phyloP scores from a whole-genome alignment of 495 filamentous ascomycete species.

The Elasticomyces elasticus region DNA sequence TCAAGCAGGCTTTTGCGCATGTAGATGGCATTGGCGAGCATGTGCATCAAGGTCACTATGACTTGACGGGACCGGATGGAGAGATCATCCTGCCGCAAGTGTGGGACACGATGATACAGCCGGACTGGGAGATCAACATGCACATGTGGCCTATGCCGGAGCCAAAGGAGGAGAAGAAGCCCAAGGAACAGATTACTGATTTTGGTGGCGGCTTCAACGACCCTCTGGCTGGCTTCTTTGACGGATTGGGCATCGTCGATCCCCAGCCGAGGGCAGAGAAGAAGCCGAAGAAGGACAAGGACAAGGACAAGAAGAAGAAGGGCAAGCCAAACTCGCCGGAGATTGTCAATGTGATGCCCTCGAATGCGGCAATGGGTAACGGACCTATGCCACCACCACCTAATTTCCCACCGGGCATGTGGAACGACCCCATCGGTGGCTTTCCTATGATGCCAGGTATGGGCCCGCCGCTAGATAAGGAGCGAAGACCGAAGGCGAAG shows the following conservation, averaged over 20 bases:
- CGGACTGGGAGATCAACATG: slow-evolving; percentile 87
- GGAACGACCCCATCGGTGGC: background rate
- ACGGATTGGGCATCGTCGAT: background rate
- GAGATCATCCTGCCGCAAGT: slow-evolving; percentile 82
- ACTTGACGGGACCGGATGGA: slow-evolving; percentile 70
- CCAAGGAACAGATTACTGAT: background rate
- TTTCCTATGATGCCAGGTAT: background rate
- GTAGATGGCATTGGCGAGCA: slow-evolving; percentile 74
- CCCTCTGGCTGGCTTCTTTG: background rate
- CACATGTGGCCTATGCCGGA: slow-evolving; percentile 92
- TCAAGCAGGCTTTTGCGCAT: slow-evolving; percentile 78
- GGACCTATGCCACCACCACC: slow-evolving; percentile 7
- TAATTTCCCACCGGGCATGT: background rate
- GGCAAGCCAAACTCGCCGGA: background rate
- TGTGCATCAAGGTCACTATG: slow-evolving; percentile 76
- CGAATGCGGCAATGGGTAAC: background rate
- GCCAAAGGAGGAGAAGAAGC: slow-evolving; percentile 7
- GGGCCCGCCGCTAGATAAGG: background rate
- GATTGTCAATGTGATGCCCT: background rate
- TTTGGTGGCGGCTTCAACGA: background rate
- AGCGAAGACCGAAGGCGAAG: slow-evolving; percentile 1
- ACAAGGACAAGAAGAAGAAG: slow-evolving; percentile 4
- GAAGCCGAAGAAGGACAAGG: slow-evolving; percentile 1
- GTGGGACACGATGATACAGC: slow-evolving; percentile 77
- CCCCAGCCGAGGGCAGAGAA: background rate